These are phyloP conservation scores for Cladosporium phlei DNA, from an alignment of 2,329 filamentous ascomycete species.

Conservation along the genomic window DNA sequence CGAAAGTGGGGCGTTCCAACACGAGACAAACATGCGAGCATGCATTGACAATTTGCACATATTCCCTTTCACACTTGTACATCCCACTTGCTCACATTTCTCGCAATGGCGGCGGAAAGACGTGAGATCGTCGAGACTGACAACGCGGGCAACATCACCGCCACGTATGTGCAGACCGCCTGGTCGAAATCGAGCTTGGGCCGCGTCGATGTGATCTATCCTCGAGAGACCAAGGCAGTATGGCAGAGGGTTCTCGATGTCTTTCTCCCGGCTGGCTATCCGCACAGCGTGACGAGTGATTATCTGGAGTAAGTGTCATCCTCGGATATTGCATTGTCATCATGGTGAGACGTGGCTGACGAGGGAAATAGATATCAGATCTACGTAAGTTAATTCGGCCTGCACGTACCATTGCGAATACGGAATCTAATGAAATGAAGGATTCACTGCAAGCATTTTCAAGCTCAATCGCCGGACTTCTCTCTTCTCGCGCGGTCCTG, in stretches of 20 bases:
- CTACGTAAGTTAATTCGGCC: conserved; percentile 54
- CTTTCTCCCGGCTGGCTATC: conserved; percentile 84
- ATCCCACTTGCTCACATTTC: too few relatives aligned
- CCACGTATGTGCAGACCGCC: conserved; percentile 46
- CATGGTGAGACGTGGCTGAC: conserved; percentile 1
- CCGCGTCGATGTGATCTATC: conserved; percentile 11
- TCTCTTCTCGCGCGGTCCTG: conserved; percentile 78
- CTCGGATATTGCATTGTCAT: neutral
- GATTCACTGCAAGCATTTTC: conserved; percentile 83
- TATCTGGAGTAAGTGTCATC: conserved; percentile 67
- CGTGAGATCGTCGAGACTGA: conserved; percentile 39
- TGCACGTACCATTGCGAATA: too few relatives aligned
- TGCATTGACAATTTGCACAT: too few relatives aligned
- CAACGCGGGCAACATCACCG: conserved; percentile 46
- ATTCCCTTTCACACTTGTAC: too few relatives aligned
- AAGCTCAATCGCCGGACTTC: conserved; percentile 71
- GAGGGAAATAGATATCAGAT: conserved; percentile 56
- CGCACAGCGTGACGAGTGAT: conserved; percentile 77
- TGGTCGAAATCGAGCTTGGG: conserved; percentile 18
- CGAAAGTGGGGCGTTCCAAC: too few relatives aligned
- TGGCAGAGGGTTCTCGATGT: conserved; percentile 55
- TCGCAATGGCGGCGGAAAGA: neutral
- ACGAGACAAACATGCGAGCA: too few relatives aligned
- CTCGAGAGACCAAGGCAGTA: conserved; percentile 22
- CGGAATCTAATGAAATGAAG: too few relatives aligned